Evolutionary conservation across 1,284 basidiomycete genomes (phyloP).

Genomic region (Ustilago crameri): DNA sequence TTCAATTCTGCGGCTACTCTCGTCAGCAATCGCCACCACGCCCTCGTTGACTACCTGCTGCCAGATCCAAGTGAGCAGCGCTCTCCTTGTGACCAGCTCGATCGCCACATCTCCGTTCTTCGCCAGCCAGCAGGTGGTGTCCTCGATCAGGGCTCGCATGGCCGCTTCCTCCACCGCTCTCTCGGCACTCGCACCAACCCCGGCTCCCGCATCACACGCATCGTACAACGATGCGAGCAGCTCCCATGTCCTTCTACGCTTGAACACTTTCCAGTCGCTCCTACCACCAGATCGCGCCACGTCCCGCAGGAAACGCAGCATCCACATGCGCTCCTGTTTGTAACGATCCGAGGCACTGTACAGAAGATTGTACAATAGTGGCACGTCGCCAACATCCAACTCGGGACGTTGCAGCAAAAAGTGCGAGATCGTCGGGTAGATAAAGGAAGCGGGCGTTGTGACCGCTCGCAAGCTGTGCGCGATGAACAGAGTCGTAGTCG

Average conservation of each 20-base stretch:
- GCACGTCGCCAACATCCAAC: slow-evolving; percentile 81
- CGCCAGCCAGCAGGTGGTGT: slow-evolving; percentile 36
- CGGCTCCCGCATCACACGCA: slow-evolving; percentile 71
- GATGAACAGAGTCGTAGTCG: slow-evolving; percentile 82
- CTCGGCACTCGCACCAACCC: slow-evolving; percentile 9
- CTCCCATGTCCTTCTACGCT: slow-evolving; percentile 86
- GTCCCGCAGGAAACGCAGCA: slow-evolving; percentile 83
- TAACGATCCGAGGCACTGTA: slow-evolving; percentile 80
- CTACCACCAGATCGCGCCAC: slow-evolving; percentile 75
- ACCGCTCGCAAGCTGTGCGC: slow-evolving; percentile 81
- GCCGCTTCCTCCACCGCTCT: slow-evolving; percentile 32
- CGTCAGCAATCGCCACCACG: slow-evolving; percentile 21
- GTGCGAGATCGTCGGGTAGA: slow-evolving; percentile 81
- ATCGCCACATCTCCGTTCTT: slow-evolving; percentile 37
- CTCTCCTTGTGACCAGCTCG: slow-evolving; percentile 47
- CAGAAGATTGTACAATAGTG: slow-evolving; percentile 84
- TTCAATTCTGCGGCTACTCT: neutral
- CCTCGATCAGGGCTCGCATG: slow-evolving; percentile 37
- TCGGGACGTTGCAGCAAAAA: slow-evolving; percentile 85
- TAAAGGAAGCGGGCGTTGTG: slow-evolving; percentile 81
- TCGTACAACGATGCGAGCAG: slow-evolving; percentile 81
- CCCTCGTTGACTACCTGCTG: slow-evolving; percentile 42
- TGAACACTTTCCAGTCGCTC: slow-evolving; percentile 83
- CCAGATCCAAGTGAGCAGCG: slow-evolving; percentile 52
- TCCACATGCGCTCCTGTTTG: slow-evolving; percentile 83